A percentile compares a stretch with the other conserved stretches of the same genome.
Evolutionary conservation across 1,284 basidiomycete species (phyloP).

Genomic region (Pascua sp.): DNA sequence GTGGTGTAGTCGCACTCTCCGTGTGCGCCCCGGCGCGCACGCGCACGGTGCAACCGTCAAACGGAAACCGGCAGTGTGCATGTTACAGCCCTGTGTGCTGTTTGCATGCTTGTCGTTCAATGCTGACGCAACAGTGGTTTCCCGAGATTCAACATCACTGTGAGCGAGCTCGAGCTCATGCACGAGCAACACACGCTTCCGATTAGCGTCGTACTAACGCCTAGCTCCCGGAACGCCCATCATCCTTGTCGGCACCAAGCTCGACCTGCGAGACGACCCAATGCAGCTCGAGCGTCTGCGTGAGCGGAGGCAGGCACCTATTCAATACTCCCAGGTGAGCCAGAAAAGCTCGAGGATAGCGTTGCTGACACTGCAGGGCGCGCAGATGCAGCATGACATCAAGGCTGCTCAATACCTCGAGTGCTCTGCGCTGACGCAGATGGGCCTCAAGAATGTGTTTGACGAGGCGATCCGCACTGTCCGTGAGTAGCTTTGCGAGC

Average conservation of each 20-base stretch:
- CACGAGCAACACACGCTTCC: constrained; percentile 11
- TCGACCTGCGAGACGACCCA: constrained; percentile 94
- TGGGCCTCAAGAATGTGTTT: constrained; percentile 93
- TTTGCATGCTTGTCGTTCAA: too few species aligned
- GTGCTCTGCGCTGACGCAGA: constrained; percentile 81
- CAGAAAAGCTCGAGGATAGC: too few species aligned
- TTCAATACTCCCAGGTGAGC: constrained; percentile 59
- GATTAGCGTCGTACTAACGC: constrained; percentile 71
- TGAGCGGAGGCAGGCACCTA: constrained; percentile 93
- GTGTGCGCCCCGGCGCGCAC: background rate
- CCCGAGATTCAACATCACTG: constrained; percentile 50
- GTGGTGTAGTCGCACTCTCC: too few species aligned
- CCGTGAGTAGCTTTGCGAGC: constrained; percentile 57
- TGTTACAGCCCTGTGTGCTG: too few species aligned
- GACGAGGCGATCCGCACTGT: constrained; percentile 83
- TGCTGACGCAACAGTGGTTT: constrained; percentile 45
- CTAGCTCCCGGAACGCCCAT: constrained; percentile 88
- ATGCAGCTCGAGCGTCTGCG: constrained; percentile 85
- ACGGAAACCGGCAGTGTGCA: background rate
- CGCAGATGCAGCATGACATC: constrained; percentile 88
- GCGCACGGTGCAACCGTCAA: background rate
- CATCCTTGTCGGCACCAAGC: constrained; percentile 95
- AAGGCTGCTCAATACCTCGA: constrained; percentile 47
- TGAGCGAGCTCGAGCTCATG: constrained; percentile 17
- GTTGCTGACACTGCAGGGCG: constrained; percentile 57